Evolutionary conservation across 2,329 filamentous ascomycete species (phyloP), one percentile per base, ranked within the genome.

Genomic region (Colletotrichum tabaci): DNA sequence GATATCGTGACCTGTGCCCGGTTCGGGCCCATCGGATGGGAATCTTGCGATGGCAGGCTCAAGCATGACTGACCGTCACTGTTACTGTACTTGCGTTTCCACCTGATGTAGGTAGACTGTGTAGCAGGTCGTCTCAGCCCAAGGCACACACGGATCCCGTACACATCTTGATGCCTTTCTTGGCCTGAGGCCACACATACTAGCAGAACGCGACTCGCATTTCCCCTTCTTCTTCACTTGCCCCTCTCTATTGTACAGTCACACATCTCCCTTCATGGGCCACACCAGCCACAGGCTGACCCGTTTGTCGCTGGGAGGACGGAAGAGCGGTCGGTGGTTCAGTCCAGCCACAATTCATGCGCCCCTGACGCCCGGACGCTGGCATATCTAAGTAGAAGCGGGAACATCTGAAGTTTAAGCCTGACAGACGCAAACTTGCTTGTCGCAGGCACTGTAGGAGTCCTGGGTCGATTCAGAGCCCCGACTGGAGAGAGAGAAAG

Each of bases 21-120:
- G 53, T 64, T 49, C 69, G 69, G 58, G 65, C 53, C 58, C 57
- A 69, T 72, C 69, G 46, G 69, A 72, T 72, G 69, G 68, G 35
- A 64, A 69, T 63, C 69, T 71, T 72, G 58, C 58, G 65, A 72
- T 72, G 69, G 40, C 58, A 72, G 53, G 46, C 57, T 57, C 26
- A 23, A 30, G 50, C 49, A 38, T 46, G 50, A 65, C 35, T 8
- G 9, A 40, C 18, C 18, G 26, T 13, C 26, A 46, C 50, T 23
- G 21, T 63, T 44, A 18, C 47, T n/a, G n/a, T 40, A 10, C 52
- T 50, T n/a, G 30, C 13, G 13, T 50, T 61, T 44, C 23, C 8
- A 38, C 35, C 35, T 38, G 35, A 38, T 38, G 9, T 38, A 38
- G 35, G 35, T 38, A 38, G 35, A 38, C 35, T 38, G 9, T 38